These are phyloP conservation scores for Fusarium kyushuense DNA, from an alignment of 2,329 filamentous ascomycete species.

Conservation along the genomic window DNA sequence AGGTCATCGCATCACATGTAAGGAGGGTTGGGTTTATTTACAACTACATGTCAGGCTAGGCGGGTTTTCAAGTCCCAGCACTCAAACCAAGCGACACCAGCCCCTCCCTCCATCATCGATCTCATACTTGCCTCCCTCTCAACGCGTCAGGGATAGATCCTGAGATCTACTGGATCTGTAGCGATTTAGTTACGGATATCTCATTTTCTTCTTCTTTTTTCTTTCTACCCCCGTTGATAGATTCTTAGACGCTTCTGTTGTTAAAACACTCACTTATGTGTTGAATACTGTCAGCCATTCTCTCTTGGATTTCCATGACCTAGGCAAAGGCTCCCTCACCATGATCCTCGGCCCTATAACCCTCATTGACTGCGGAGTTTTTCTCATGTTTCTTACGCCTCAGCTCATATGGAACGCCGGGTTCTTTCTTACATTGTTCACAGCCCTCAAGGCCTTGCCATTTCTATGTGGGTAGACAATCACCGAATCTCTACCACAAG, in stretches of 20 bases:
- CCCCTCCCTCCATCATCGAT: conserved; percentile 44
- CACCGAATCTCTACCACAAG: background rate
- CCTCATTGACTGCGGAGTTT: conserved; percentile 80
- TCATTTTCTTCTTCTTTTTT: background rate
- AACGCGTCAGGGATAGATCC: conserved; percentile 34
- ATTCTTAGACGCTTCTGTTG: background rate
- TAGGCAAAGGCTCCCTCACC: conserved; percentile 36
- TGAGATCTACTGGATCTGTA: conserved; percentile 1
- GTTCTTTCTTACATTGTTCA: conserved; percentile 67
- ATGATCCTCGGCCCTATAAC: conserved; percentile 83
- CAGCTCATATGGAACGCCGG: conserved; percentile 78
- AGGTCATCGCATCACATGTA: conserved; percentile 35
- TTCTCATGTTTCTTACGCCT: conserved; percentile 76
- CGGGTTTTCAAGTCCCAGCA: conserved; percentile 8
- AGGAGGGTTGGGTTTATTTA: conserved; percentile 1
- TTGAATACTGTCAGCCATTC: background rate
- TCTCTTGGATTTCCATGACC: conserved; percentile 23
- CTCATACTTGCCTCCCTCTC: conserved; percentile 13
- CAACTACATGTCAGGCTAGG: conserved; percentile 2
- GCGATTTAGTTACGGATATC: conserved; percentile 11
- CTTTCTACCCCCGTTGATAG: background rate
- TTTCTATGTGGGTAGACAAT: conserved; percentile 70
- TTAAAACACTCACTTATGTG: background rate
- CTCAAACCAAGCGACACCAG: conserved; percentile 9
- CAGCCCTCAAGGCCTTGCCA: conserved; percentile 72